A percentile compares a stretch with the other conserved stretches of the same genome.
Conservation (phyloP, 2,329 filamentous ascomycete genomes). For the Arachnopeziza araneosa region DNA sequence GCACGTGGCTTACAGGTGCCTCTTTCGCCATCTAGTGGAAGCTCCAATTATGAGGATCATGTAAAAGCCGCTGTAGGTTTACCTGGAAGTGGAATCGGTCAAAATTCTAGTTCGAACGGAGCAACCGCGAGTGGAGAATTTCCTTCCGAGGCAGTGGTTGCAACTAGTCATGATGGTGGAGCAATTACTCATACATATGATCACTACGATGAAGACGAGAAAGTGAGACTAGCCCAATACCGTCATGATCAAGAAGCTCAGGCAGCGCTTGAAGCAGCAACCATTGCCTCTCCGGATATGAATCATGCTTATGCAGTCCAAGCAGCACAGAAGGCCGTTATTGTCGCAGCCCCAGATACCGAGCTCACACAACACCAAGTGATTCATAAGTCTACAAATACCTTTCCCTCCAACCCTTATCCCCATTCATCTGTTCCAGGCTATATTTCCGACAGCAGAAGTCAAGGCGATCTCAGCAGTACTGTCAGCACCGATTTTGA, state of each 20-base stretch:
- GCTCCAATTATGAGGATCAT: constrained; percentile 50
- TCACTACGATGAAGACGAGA: constrained; percentile 13
- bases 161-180: constrained; percentile 21
- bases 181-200: constrained; percentile 17
- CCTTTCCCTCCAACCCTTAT: constrained; percentile 16
- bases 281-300: constrained; percentile 23
- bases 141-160: constrained; percentile 4
- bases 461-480: constrained; percentile 13
- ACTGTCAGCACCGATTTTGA: constrained; percentile 10
- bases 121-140: neutral
- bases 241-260: constrained; percentile 15
- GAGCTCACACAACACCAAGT: neutral
- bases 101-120: constrained; percentile 14
- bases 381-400: constrained; percentile 11
- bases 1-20: constrained; percentile 71
- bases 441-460: constrained; percentile 21
- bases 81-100: constrained; percentile 20
- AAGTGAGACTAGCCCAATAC: constrained; percentile 5
- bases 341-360: constrained; percentile 12
- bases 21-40: constrained; percentile 75
- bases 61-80: constrained; percentile 48
- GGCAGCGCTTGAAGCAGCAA: constrained; percentile 20
- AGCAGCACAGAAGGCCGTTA: constrained; percentile 14
- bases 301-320: constrained; percentile 10
- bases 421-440: neutral